Base-by-base conservation (phyloP, 176 grass and related monocot species). In the Oryza punctata region DNA sequence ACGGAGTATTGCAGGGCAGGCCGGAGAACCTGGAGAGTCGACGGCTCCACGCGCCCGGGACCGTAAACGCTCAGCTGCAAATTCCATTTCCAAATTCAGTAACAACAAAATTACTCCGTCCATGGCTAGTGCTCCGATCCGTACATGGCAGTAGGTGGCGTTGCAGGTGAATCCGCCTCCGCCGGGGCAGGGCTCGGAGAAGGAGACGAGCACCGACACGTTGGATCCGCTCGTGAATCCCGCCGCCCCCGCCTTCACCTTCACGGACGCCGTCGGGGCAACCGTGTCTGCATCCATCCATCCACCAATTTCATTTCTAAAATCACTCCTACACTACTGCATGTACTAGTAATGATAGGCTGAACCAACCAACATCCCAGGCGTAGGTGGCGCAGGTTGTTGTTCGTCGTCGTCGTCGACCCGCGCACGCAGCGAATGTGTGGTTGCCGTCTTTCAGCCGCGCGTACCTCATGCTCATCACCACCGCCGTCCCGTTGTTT, bases 21-120 rank as follows among this genome's bases (percentile, higher is more conserved):
- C 38, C 21, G 77, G 44, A 95, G 79, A 13, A 91, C 75, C 91
- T 83, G 50, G 12, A 98, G 80, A 18, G 85, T 94, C n/a, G 96
- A 91, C 80, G 93, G 85, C 70, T 93, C 61, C 44, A 98, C 85
- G 21, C 49, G 69, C 44, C 91, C 96, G 52, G 82, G 66, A 59
- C 96, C 96, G 80, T 93, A 93, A 57, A 93, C 93, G 72, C 93
- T 23, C 81, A 98, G 93, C 96, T 98, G 89, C 37, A 38, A 38
- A 33, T 33, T 33, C 32, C 32, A 33, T 33, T 33, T n/a, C n/a
- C 32, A 30, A 3, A 30, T 30, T 30, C 32, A 33, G 32, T 33
- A 33, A 33, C 32, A 33, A 33, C 32, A 33, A 33, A 33, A 33
- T 33, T 33, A 33, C 32, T 33, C 32, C 32, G 32, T 32, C n/a